phyloP scores from a whole-genome alignment of 208 protist genomes.

The Angomonas ambiguus region DNA sequence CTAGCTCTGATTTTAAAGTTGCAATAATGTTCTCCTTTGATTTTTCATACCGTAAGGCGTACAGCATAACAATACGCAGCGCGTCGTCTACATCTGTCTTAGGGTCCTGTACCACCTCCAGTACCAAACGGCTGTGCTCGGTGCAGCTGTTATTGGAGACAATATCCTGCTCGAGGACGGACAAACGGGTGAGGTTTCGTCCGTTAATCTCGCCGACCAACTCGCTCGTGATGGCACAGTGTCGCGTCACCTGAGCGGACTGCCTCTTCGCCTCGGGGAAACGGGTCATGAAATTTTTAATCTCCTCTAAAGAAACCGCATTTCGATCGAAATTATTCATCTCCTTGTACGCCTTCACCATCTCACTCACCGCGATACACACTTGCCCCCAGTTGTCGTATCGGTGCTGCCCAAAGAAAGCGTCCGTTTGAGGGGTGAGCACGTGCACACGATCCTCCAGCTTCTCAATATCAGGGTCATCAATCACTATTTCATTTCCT shows the following conservation, averaged over 20 bases:
- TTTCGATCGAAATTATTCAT: constrained; percentile 80
- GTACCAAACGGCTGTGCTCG: constrained; percentile 70
- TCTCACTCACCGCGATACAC: constrained; percentile 91
- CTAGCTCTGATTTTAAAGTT: constrained; percentile 60
- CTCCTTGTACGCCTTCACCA: constrained; percentile 94
- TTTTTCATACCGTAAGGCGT: constrained; percentile 77
- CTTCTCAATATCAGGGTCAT: constrained; percentile 65
- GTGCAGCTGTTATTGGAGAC: constrained; percentile 60
- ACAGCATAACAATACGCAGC: constrained; percentile 74
- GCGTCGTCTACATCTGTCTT: constrained; percentile 82
- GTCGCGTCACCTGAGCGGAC: constrained; percentile 72
- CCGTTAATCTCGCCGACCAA: constrained; percentile 77
- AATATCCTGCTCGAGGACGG: constrained; percentile 85
- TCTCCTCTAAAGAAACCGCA: constrained; percentile 80
- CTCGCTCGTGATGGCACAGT: constrained; percentile 76
- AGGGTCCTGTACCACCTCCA: constrained; percentile 79
- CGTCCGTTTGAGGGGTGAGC: constrained; percentile 85
- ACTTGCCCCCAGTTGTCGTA: constrained; percentile 97
- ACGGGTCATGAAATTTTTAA: constrained; percentile 82
- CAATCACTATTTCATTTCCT: constrained; percentile 86
- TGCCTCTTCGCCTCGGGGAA: constrained; percentile 81
- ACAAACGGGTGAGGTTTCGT: constrained; percentile 76
- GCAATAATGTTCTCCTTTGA: constrained; percentile 53
- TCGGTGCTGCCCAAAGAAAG: constrained; percentile 95
- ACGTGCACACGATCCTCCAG: constrained; percentile 75